Evolutionary conservation across 1,139 yeast genomes (phyloP).

Genomic region (Pichia cactophila): DNA sequence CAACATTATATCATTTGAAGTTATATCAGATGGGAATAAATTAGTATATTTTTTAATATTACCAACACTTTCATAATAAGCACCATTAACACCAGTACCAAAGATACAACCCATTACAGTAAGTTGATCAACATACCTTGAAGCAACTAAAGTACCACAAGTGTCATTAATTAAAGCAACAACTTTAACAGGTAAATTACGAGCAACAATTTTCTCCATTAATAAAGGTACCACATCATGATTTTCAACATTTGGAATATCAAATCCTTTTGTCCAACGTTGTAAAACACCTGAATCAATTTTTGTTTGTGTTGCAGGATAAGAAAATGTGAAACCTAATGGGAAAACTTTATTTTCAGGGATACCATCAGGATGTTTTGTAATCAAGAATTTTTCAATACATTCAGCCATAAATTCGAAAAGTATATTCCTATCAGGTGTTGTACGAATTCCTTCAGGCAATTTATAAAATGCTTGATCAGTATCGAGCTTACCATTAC

Average conservation of each 20-base stretch:
- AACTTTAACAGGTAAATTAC: conserved; percentile 71
- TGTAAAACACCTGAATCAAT: conserved; percentile 85
- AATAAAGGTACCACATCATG: conserved; percentile 90
- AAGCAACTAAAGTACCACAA: conserved; percentile 94
- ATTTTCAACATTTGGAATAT: conserved; percentile 91
- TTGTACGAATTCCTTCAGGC: conserved; percentile 74
- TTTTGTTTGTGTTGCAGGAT: conserved; percentile 82
- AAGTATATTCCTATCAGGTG: conserved; percentile 60
- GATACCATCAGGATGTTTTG: conserved; percentile 62
- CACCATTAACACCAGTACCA: conserved; percentile 98
- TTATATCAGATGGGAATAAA: conserved; percentile 55
- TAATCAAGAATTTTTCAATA: conserved; percentile 53
- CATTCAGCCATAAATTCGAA: conserved; percentile 87
- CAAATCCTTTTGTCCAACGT: conserved; percentile 99
- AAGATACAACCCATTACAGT: conserved; percentile 95
- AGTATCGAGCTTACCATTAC: conserved; percentile 73
- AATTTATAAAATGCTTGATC: conserved; percentile 77
- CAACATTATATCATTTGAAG: conserved; percentile 71
- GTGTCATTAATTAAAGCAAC: conserved; percentile 96
- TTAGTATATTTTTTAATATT: conserved; percentile 85
- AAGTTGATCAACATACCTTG: conserved; percentile 84
- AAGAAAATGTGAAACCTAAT: conserved; percentile 92
- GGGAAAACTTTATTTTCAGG: conserved; percentile 43
- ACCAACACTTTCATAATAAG: conserved; percentile 76
- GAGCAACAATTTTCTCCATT: conserved; percentile 63